These are phyloP conservation scores for Thermomucor indicae-seudaticae DNA, from an alignment of 371 early-diverging fungal species.

Conservation along the genomic window DNA sequence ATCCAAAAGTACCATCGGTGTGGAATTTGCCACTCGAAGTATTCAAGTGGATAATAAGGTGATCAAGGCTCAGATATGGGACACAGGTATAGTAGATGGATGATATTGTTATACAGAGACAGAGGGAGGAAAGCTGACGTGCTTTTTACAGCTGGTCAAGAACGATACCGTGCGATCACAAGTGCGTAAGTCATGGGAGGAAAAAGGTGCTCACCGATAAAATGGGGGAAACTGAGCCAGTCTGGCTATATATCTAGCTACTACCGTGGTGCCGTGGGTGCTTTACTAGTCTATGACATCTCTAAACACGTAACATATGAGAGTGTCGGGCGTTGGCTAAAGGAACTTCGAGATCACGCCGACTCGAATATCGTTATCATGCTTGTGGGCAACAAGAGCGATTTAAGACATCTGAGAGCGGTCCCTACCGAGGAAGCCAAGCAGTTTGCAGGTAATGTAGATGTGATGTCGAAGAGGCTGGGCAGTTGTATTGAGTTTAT, in stretches of 20 bases:
- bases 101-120: not conserved
- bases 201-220: too few species aligned
- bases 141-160: conserved; percentile 72
- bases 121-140: not conserved
- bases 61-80: conserved; percentile 99
- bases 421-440: conserved; percentile 97
- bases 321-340: conserved; percentile 96
- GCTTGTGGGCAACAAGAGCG: conserved; percentile 99
- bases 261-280: conserved; percentile 99
- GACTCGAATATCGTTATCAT: conserved; percentile 97
- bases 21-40: conserved; percentile 98
- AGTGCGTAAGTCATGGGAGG: conserved; percentile 65
- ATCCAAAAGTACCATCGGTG: conserved; percentile 99
- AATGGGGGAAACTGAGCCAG: too few species aligned
- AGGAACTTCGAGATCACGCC: conserved; percentile 97
- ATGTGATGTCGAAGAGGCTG: not conserved
- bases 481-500: not conserved
- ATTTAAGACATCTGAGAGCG: conserved; percentile 93
- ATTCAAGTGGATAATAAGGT: conserved; percentile 96
- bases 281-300: conserved; percentile 98
- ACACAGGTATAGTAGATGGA: conserved; percentile 44
- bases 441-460: conserved; percentile 84
- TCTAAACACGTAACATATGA: conserved; percentile 95
- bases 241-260: too few species aligned
- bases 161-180: conserved; percentile 89